Conservation (phyloP, 2,329 filamentous ascomycete species). For the Colletotrichum cordylinicola region DNA sequence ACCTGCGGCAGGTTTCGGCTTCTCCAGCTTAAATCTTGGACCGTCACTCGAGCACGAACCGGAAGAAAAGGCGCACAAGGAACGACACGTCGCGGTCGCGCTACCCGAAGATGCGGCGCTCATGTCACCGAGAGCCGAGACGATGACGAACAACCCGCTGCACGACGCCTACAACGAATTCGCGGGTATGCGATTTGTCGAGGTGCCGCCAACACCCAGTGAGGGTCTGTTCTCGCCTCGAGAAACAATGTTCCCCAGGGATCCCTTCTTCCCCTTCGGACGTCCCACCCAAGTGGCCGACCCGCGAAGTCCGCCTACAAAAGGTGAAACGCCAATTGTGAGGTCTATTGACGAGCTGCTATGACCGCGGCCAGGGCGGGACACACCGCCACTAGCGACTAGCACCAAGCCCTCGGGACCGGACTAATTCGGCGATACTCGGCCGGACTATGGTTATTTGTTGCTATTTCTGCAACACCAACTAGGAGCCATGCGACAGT, state of each 20-base stretch:
- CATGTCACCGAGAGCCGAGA: constrained; percentile 74
- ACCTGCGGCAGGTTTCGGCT: constrained; percentile 45
- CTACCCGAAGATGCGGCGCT: constrained; percentile 58
- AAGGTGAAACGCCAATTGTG: constrained; percentile 76
- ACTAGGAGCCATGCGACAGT: neutral
- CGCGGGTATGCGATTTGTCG: constrained; percentile 57
- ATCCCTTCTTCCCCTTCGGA: constrained; percentile 58
- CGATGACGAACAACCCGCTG: constrained; percentile 74
- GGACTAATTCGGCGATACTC: constrained; percentile 5
- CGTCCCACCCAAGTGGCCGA: constrained; percentile 61
- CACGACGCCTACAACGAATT: constrained; percentile 51
- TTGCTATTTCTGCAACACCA: neutral
- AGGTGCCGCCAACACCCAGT: constrained; percentile 56
- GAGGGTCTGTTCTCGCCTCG: constrained; percentile 61
- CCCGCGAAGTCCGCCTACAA: constrained; percentile 77
- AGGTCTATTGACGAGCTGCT: constrained; percentile 81
- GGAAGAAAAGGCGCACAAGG: constrained; percentile 27
- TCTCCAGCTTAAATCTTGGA: constrained; percentile 41
- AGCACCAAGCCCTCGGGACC: neutral
- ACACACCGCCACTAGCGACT: constrained; percentile 10
- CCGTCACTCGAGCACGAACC: constrained; percentile 27
- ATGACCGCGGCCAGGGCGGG: constrained; percentile 42
- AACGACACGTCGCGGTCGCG: constrained; percentile 40
- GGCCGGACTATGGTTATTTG: neutral
- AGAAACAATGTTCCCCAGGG: constrained; percentile 57